Percentiles rank a stretch among this genome's conserved stretches.
phyloP scores from a whole-genome alignment of 2,329 filamentous ascomycete species.

The Trichoderma hamatum region DNA sequence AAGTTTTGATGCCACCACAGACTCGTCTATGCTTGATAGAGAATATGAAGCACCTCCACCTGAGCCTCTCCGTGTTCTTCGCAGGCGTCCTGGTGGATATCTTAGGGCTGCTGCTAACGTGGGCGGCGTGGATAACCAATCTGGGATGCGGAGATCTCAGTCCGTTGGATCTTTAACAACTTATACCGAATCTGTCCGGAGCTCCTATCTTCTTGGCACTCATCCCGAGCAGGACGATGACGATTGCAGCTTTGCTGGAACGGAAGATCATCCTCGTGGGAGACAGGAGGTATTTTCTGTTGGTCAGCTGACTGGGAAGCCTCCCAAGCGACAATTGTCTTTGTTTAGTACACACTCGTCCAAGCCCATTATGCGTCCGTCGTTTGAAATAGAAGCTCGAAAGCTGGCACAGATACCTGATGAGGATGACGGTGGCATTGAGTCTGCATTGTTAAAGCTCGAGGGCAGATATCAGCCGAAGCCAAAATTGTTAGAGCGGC shows the following conservation, averaged over 20 bases:
- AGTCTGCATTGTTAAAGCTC: conserved; percentile 88
- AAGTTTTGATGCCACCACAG: conserved; percentile 65
- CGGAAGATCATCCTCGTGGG: not conserved
- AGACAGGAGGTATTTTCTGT: conserved; percentile 53
- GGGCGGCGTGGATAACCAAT: conserved; percentile 41
- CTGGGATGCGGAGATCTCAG: conserved; percentile 54
- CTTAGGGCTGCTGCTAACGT: conserved; percentile 69
- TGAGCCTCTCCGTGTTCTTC: conserved; percentile 63
- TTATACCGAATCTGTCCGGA: conserved; percentile 63
- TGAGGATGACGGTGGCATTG: conserved; percentile 80
- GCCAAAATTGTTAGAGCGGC: conserved; percentile 39
- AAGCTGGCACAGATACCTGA: conserved; percentile 88
- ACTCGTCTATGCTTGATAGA: conserved; percentile 55
- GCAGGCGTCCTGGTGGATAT: conserved; percentile 75
- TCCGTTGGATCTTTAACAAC: conserved; percentile 63
- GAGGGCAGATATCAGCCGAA: conserved; percentile 79
- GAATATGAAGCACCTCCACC: conserved; percentile 47
- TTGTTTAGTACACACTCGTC: conserved; percentile 65
- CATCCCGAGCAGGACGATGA: conserved; percentile 29
- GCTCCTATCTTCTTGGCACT: conserved; percentile 57
- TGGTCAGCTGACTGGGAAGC: conserved; percentile 58
- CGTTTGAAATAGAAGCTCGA: conserved; percentile 86
- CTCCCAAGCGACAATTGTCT: conserved; percentile 52
- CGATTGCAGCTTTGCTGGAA: not conserved
- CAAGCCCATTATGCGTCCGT: conserved; percentile 66